phyloP scores from a whole-genome alignment of 176 grass and related monocot species.

The Themeda triandra region DNA sequence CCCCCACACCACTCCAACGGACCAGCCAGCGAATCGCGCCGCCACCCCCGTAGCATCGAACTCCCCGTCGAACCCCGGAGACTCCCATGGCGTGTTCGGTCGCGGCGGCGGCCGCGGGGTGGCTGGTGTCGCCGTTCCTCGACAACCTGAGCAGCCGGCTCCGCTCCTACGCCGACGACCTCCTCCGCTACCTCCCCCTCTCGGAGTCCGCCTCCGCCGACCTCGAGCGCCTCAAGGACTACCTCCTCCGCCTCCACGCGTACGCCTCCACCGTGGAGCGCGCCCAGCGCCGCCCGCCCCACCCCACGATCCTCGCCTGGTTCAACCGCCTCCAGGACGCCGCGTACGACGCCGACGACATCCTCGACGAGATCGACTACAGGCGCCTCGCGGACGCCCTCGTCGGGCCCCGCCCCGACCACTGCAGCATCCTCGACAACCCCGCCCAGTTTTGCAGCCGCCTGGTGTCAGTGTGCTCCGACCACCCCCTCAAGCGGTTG shows the following conservation, averaged over 20 bases:
- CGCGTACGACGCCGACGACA: slow-evolving; percentile 19
- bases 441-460: neutral
- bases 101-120: neutral
- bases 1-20: neutral
- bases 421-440: slow-evolving; percentile 7
- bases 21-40: neutral
- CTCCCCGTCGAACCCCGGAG: neutral
- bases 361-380: slow-evolving; percentile 29
- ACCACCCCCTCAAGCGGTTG: neutral
- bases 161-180: slow-evolving; percentile 1
- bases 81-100: neutral
- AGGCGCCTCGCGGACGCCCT: neutral
- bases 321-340: slow-evolving; percentile 26
- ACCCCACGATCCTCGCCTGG: slow-evolving; percentile 2
- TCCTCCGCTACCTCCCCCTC: neutral
- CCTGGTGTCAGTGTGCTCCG: neutral
- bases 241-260: neutral
- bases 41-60: neutral
- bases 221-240: slow-evolving; percentile 11
- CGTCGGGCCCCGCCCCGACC: neutral
- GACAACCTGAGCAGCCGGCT: slow-evolving; percentile 9
- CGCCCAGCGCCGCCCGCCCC: neutral
- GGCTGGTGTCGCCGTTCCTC: slow-evolving; percentile 26
- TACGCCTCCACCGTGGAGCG: slow-evolving; percentile 12
- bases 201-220: neutral